These are phyloP conservation scores for Coemansia sp. DNA, from an alignment of 192 early-diverging fungal genomes.

Conservation along the genomic window DNA sequence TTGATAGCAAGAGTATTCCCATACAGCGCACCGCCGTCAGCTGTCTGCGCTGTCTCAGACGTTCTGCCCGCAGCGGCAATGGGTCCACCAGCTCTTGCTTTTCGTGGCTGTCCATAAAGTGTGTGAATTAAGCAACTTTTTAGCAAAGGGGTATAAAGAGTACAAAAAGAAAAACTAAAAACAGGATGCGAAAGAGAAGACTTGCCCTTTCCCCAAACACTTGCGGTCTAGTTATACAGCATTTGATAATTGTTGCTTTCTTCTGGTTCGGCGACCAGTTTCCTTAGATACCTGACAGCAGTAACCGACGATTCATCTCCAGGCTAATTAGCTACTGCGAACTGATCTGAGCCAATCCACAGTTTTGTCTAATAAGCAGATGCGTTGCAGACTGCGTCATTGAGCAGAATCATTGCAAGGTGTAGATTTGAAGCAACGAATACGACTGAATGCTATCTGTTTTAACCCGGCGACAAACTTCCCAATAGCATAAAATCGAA, in stretches of 20 bases:
- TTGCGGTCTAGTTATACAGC: too few species aligned
- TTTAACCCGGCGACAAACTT: too few species aligned
- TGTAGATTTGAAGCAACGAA: too few species aligned
- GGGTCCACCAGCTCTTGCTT: slow-evolving; percentile 3
- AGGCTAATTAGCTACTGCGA: neutral
- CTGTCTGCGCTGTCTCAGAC: neutral
- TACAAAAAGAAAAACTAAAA: neutral
- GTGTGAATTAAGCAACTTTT: neutral
- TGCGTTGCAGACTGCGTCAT: too few species aligned
- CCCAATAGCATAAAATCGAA: too few species aligned
- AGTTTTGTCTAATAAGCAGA: too few species aligned
- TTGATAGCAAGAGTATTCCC: slow-evolving; percentile 27
- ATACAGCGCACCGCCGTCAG: slow-evolving; percentile 12
- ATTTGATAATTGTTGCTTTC: too few species aligned
- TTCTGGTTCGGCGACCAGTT: neutral
- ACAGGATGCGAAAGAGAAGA: neutral
- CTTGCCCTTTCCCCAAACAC: neutral
- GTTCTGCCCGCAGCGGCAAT: neutral
- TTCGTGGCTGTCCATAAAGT: slow-evolving; percentile 5
- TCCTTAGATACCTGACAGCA: neutral
- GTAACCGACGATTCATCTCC: neutral
- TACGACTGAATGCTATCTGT: too few species aligned
- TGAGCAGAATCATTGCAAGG: too few species aligned
- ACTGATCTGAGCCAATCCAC: neutral
- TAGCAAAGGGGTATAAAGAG: neutral